Conservation (phyloP, 2,329 filamentous ascomycete genomes). For the Phyllosticta ampelicida region DNA sequence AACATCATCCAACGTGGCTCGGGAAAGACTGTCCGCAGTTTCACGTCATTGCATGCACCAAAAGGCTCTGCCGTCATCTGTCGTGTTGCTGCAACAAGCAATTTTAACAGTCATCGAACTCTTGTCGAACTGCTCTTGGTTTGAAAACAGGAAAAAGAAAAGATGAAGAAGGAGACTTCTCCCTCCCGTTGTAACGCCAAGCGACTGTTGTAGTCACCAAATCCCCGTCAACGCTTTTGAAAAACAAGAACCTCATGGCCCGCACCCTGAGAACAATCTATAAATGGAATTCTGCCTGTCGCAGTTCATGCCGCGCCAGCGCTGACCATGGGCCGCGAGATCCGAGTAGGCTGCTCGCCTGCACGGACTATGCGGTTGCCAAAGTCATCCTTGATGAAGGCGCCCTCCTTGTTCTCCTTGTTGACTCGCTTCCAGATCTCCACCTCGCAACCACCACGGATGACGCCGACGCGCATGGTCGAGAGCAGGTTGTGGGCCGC, state of each 20-base stretch:
- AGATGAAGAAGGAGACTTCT: neutral
- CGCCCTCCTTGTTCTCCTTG: slow-evolving; percentile 55
- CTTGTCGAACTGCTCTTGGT: neutral
- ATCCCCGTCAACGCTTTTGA: neutral
- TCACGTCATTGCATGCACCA: too few species aligned
- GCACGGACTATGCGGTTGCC: slow-evolving; percentile 79
- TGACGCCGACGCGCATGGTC: slow-evolving; percentile 33
- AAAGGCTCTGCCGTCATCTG: too few species aligned
- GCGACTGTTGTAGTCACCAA: neutral
- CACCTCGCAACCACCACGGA: slow-evolving; percentile 33
- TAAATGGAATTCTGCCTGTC: neutral
- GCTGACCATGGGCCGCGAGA: slow-evolving; percentile 66
- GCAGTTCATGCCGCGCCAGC: slow-evolving; percentile 65
- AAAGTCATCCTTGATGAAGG: slow-evolving; percentile 66
- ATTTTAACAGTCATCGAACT: neutral
- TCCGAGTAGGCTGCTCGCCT: slow-evolving; percentile 74
- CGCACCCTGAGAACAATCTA: neutral
- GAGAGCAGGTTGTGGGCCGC: slow-evolving; percentile 33
- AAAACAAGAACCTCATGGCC: neutral
- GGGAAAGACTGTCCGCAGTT: too few species aligned
- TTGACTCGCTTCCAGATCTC: slow-evolving; percentile 36
- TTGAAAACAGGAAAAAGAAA: neutral
- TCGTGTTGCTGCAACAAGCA: neutral
- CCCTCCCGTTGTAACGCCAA: neutral
- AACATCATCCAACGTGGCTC: too few species aligned